Evolutionary conservation across 768 basidiomycete species (phyloP), one percentile per base, ranked within the genome.

Genomic region (Boletus barrowsii): DNA sequence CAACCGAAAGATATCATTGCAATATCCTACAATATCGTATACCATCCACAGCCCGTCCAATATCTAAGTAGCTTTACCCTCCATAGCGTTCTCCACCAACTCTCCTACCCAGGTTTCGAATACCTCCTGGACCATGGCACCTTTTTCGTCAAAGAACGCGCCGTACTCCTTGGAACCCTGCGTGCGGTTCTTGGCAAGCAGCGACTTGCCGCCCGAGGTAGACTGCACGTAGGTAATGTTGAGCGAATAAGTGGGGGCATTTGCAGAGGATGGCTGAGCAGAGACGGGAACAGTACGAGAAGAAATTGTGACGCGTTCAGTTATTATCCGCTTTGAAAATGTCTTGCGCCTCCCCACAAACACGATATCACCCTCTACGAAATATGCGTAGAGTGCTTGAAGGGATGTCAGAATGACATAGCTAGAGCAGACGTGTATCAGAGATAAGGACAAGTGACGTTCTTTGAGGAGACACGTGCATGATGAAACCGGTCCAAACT

Each of bases 281-380:
- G 61, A 57, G 35, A 50, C 77, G 32, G 90, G 86, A 15, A 75
- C 61, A 4, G 90, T 88, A 30, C 76, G 77, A 5, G 93, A 88
- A 20, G 83, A 79, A 52, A 95, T 79, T 29, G 85, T 89, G 72
- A 98, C 82, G 59, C 87, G 84, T 68, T 98, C 94, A 3, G 91
- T 93, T 44, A 95, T 86, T 66, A 97, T 96, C 88, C 95, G 69
- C 69, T 91, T 93, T 15, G 90, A 89, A 58, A 96, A 84, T 15
- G 90, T 88, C 73, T 95, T 93, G 58, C 94, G 84, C 67, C 88
- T 91, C 35, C 94, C 94, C 24, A 89, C 83, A 67, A 93, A 98
- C 55, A 96, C 83, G 49, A 83, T 86, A 54, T 89, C 79, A 33
- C 87, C 86, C 68, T 95, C 93, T 53, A 95, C 71, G 59, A 91